A percentile compares a stretch with the other conserved stretches of the same genome.
Evolutionary conservation across 768 basidiomycete genomes (phyloP).

Genomic region (Lactarius sanguifluus): DNA sequence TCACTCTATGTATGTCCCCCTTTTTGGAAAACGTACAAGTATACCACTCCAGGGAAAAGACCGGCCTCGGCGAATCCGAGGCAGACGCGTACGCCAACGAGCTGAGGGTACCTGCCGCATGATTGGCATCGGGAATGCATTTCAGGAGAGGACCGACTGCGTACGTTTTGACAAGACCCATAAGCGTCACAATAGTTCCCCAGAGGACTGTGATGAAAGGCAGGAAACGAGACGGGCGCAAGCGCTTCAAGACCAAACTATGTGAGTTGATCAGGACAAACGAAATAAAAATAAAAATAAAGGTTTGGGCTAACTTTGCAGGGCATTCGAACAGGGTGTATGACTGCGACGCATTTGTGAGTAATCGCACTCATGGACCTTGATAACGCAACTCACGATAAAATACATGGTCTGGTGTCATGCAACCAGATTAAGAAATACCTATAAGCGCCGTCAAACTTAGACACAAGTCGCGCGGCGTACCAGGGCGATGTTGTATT

Average conservation of each 20-base stretch:
- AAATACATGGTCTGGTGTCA: conserved; percentile 62
- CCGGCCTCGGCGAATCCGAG: conserved; percentile 71
- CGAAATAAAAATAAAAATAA: not conserved
- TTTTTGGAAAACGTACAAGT: conserved; percentile 53
- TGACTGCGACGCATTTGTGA: conserved; percentile 37
- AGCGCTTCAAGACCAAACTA: conserved; percentile 55
- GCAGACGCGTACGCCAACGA: conserved; percentile 55
- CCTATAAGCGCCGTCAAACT: not conserved
- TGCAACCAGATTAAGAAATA: conserved; percentile 1
- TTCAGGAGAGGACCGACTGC: conserved; percentile 4
- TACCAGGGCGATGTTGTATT: conserved; percentile 69
- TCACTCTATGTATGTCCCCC: not conserved
- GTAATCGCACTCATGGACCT: not conserved
- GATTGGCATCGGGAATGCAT: not conserved
- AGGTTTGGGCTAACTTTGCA: conserved; percentile 48
- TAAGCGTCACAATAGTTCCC: conserved; percentile 64
- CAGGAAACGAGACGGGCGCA: conserved; percentile 70
- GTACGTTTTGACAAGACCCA: conserved; percentile 69
- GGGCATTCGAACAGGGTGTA: conserved; percentile 69
- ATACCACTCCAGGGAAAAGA: conserved; percentile 70
- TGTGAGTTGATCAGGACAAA: not conserved
- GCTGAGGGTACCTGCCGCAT: conserved; percentile 53
- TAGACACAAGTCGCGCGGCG: conserved; percentile 18
- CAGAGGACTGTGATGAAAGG: conserved; percentile 65
- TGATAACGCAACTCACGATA: conserved; percentile 45